Base-by-base conservation (phyloP, 208 protist species). In the Leishmania tarentolae region DNA sequence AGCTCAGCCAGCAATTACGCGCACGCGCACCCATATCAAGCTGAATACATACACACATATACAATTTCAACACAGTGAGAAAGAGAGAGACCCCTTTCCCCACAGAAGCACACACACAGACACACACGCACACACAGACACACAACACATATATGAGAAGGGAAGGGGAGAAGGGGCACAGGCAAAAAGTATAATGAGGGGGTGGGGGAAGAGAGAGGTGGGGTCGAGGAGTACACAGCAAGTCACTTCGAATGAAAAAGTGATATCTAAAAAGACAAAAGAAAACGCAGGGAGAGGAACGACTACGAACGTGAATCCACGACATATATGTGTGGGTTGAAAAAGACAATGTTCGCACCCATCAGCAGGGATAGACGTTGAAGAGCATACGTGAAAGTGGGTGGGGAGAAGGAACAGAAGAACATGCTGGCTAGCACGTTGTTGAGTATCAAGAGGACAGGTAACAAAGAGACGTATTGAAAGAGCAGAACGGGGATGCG, bases 211-310 rank as follows among this genome's bases (percentile, higher is more conserved):
- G 3, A 3, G 50, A 28, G 42, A 73, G 42, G 47, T 35, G n/a
- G 40, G 31, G n/a, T 7, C 37, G 50, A 37, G 35, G 40, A 7
- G 37, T 24, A 78, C 40, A 47, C 28, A 5, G 40, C 3, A 65
- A 61, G 40, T 7, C 47, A 31, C 31, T 76, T 40, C 28, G 35
- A 31, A 76, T 19, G 35, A 8, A 3, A 57, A 44, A 37, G 65
- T 46, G 40, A 76, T 11, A 47, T 75, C 42, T 56, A 69, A 57
- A 75, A 21, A 75, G 40, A 24, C 68, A 76, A 68, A 59, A 81
- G 79, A 79, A 84, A 46, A 81, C 76, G 66, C 63, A 31, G 15
- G 0, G 35, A 75, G 6, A 42, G n/a, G 19, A 46, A 46, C 46
- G 15, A 42, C 17, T 31, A 17, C 28, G 63, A 69, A 69, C 13